Conservation (phyloP, 1,284 basidiomycete species). For the Salmacisia buchloeana region DNA sequence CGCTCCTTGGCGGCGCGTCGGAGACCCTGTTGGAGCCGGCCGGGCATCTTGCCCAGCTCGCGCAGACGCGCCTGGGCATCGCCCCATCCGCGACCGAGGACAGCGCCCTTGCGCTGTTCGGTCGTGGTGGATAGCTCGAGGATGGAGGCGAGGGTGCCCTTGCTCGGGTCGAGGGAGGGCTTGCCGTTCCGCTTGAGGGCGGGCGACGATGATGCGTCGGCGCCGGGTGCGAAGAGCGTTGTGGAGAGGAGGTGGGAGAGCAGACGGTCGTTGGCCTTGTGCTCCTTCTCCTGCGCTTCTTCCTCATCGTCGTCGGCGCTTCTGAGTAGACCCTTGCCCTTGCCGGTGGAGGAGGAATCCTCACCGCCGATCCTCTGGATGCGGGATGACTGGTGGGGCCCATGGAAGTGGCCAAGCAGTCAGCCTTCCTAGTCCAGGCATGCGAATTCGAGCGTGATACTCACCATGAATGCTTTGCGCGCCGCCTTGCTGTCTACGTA, state of each 20-base stretch:
- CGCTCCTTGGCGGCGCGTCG: constrained; percentile 36
- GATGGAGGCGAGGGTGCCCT: constrained; percentile 35
- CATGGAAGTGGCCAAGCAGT: too few relatives aligned
- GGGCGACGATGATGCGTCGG: constrained; percentile 18
- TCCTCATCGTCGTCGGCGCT: constrained; percentile 16
- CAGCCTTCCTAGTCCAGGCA: too few relatives aligned
- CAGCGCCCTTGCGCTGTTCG: constrained; percentile 23
- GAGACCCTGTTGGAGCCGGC: constrained; percentile 35
- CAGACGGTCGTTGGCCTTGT: constrained; percentile 40
- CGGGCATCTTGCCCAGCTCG: constrained; percentile 38
- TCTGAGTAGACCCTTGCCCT: constrained; percentile 5
- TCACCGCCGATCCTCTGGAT: neutral
- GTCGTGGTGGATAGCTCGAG: constrained; percentile 15
- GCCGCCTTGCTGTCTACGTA: constrained; percentile 2
- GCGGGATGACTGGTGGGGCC: neutral
- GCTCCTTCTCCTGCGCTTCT: constrained; percentile 35
- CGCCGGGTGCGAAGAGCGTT: constrained; percentile 45
- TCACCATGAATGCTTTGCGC: constrained; percentile 6
- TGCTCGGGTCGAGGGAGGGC: constrained; percentile 18
- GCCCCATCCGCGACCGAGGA: constrained; percentile 38
- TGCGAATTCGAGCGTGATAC: too few relatives aligned
- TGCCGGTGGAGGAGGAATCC: neutral
- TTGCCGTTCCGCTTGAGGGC: constrained; percentile 20
- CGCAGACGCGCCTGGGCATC: constrained; percentile 31
- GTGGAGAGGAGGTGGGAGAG: constrained; percentile 43